Percentiles rank a stretch among this genome's conserved stretches.
These are phyloP conservation scores for Endotrypanum monterogeii DNA, from an alignment of 208 protist genomes.

Conservation along the genomic window DNA sequence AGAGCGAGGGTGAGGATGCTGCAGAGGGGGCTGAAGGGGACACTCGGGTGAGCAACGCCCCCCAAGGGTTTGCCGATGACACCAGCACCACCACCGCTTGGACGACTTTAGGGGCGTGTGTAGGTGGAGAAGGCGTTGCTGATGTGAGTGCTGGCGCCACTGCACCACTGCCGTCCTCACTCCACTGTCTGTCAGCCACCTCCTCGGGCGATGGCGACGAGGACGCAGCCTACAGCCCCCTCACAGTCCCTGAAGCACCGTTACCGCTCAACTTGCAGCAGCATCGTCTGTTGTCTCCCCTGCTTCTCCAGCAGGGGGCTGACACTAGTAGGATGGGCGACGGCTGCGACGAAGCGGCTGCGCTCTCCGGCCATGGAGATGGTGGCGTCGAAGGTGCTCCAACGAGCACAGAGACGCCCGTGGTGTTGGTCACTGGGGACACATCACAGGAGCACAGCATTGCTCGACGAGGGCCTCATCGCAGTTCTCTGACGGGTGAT, in stretches of 20 bases:
- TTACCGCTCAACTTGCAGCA: slow-evolving; percentile 9
- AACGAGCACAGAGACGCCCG: background rate
- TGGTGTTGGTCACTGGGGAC: background rate
- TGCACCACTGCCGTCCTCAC: background rate
- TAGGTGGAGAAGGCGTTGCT: background rate
- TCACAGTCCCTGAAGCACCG: background rate
- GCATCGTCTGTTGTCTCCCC: background rate
- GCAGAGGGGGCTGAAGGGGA: background rate
- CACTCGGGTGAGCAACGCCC: no score
- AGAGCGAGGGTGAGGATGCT: background rate
- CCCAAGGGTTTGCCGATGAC: no score
- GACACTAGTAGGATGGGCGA: background rate
- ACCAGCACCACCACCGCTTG: background rate
- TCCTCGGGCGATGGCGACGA: slow-evolving; percentile 11
- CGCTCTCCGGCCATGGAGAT: background rate
- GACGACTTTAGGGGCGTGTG: background rate
- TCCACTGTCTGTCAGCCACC: slow-evolving; percentile 1
- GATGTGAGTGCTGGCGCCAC: background rate
- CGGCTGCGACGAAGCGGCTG: background rate
- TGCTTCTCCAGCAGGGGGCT: background rate
- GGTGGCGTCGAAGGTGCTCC: background rate
- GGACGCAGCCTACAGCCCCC: background rate
- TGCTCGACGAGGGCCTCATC: background rate
- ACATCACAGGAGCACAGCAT: background rate
- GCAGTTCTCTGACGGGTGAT: background rate